Conservation (phyloP, 768 basidiomycete genomes). For the Daedaleopsis nitida region DNA sequence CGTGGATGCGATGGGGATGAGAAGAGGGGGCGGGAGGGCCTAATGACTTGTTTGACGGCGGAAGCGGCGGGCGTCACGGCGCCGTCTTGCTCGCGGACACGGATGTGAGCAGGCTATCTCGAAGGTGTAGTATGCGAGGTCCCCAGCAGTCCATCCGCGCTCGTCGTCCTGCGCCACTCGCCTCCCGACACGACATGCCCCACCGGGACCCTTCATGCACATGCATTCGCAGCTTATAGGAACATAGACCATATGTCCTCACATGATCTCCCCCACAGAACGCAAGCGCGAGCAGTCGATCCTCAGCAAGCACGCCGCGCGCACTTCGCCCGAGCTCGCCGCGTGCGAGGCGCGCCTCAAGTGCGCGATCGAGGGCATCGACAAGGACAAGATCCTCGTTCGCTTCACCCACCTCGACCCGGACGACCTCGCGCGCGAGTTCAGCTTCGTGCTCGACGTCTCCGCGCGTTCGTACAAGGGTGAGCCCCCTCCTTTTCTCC, state of each 20-base stretch:
- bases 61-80: too few species aligned
- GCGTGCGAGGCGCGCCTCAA: slow-evolving; percentile 58
- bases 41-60: too few species aligned
- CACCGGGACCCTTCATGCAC: neutral
- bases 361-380: slow-evolving; percentile 78
- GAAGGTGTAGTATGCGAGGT: too few species aligned
- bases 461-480: slow-evolving; percentile 65
- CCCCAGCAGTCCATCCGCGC: too few species aligned
- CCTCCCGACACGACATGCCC: too few species aligned
- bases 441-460: slow-evolving; percentile 76
- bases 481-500: slow-evolving; percentile 31
- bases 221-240: too few species aligned
- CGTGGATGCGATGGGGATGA: too few species aligned
- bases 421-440: slow-evolving; percentile 59
- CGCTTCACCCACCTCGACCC: slow-evolving; percentile 71
- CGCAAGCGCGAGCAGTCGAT: slow-evolving; percentile 64
- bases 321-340: slow-evolving; percentile 54
- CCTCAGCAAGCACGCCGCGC: slow-evolving; percentile 54
- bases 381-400: slow-evolving; percentile 69
- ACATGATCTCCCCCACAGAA: slow-evolving; percentile 42
- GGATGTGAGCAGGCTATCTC: too few species aligned
- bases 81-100: too few species aligned
- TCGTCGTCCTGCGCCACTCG: too few species aligned
- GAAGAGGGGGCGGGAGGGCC: too few species aligned
- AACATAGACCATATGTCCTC: too few species aligned